Base-by-base conservation (phyloP, 202 grass and related monocot genomes). In the Panicum virgatum region DNA sequence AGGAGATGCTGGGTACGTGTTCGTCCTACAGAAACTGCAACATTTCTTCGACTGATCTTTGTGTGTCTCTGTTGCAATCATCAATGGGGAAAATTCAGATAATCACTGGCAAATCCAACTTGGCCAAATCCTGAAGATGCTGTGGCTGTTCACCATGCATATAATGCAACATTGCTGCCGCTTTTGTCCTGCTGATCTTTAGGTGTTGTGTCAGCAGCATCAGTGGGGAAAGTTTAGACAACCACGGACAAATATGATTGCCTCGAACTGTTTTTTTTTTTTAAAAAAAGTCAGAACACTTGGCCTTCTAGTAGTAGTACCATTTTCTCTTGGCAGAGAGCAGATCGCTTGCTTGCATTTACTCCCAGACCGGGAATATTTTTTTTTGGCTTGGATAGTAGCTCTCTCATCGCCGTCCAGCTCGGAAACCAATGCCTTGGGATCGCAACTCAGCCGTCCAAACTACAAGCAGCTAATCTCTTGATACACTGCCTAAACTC, bases 291-390 rank as follows among this genome's bases (percentile, higher is more conserved):
- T n/a, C 56, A 26, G 23, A 5, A 12, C 63, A 52, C 45, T 61
- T 50, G 13, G n/a, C 25, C 18, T 12, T 34, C 43, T 11, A 46
- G 23, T 79, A 79, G 16, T 23, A n/a, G 20, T 78, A 12, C 18
- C 19, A 37, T 52, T 78, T 81, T 63, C 9, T 5, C 5, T 56
- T 45, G 59, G 20, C 37, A 70, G 62, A 80, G 69, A 84, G 29
- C 61, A 63, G 20, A 52, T 53, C 83, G 78, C 73, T 59, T 89
- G 82, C 65, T 22, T 82, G 83, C 78, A 89, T 86, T 86, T 78
- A 86, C 48, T 75, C 32, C 32, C 7, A 34, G 52, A 85, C 72
- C 71, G 66, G 67, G 4, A 66, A 66, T 30, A 34, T 13, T 73
- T 51, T 60, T n/a, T 78, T 71, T 61, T 73, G 59, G 58, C 39